Conservation (phyloP, 2,329 filamentous ascomycete species). For the Colletotrichum tabaci region DNA sequence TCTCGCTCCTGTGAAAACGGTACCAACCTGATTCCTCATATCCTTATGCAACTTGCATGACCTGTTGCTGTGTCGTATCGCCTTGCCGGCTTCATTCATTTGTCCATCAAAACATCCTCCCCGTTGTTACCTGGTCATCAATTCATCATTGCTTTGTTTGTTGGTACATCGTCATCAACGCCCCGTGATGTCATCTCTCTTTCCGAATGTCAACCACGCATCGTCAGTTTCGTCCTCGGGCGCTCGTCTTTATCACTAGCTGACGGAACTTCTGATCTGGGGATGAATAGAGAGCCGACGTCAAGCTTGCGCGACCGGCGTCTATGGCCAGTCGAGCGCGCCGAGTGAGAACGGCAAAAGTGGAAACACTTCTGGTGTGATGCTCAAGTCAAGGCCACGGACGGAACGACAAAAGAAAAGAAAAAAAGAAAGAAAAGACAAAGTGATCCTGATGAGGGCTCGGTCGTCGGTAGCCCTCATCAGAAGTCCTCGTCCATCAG, state of each 20-base stretch:
- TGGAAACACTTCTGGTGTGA: neutral
- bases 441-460: too few species aligned
- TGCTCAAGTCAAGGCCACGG: neutral
- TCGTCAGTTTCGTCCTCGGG: neutral
- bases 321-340: neutral
- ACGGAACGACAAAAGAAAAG: neutral
- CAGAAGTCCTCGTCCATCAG: conserved; percentile 39
- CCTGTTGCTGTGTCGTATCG: neutral
- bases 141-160: neutral
- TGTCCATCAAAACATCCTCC: neutral
- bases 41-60: neutral
- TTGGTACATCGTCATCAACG: neutral
- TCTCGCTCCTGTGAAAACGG: neutral
- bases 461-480: neutral
- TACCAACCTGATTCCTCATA: neutral
- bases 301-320: too few species aligned
- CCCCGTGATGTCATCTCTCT: neutral
- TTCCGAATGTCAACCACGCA: neutral
- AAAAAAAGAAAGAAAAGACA: neutral
- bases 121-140: neutral
- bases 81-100: neutral
- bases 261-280: neutral
- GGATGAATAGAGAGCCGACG: neutral
- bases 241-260: neutral
- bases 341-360: too few species aligned